These are phyloP conservation scores for Nematodospora anomalae DNA, from an alignment of 1,139 yeast genomes.

Conservation along the genomic window DNA sequence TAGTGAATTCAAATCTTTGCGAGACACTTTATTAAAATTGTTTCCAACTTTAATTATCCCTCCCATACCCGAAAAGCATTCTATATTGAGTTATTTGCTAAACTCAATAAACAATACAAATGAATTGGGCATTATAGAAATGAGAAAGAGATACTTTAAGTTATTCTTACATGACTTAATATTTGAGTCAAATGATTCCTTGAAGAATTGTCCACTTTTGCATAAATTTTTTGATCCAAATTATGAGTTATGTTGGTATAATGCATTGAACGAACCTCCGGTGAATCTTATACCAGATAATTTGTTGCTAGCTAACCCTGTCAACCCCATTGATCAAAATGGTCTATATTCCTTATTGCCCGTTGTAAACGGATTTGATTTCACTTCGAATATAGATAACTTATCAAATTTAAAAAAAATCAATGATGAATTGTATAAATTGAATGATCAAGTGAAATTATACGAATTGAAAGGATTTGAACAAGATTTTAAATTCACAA, in stretches of 20 bases:
- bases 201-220: slow-evolving; percentile 33
- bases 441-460: slow-evolving; percentile 36
- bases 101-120: slow-evolving; percentile 40
- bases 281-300: slow-evolving; percentile 41
- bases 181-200: slow-evolving; percentile 25
- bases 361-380: slow-evolving; percentile 37
- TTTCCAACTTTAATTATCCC: slow-evolving; percentile 55
- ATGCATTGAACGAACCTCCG: slow-evolving; percentile 50
- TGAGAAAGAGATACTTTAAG: slow-evolving; percentile 41
- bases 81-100: slow-evolving; percentile 42
- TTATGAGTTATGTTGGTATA: slow-evolving; percentile 48
- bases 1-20: slow-evolving; percentile 54
- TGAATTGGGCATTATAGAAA: slow-evolving; percentile 41
- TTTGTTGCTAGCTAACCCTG: slow-evolving; percentile 43
- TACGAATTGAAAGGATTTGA: slow-evolving; percentile 28
- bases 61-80: slow-evolving; percentile 60
- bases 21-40: slow-evolving; percentile 44
- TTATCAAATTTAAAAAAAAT: slow-evolving; percentile 33
- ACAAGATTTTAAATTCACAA: slow-evolving; percentile 23
- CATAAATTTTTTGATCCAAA: slow-evolving; percentile 51
- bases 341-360: slow-evolving; percentile 47
- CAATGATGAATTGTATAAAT: slow-evolving; percentile 37
- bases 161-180: slow-evolving; percentile 39
- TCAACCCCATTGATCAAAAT: slow-evolving; percentile 47
- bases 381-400: slow-evolving; percentile 32